phyloP scores from a whole-genome alignment of 2,329 filamentous ascomycete species.

The Aspergillus viridinutans region DNA sequence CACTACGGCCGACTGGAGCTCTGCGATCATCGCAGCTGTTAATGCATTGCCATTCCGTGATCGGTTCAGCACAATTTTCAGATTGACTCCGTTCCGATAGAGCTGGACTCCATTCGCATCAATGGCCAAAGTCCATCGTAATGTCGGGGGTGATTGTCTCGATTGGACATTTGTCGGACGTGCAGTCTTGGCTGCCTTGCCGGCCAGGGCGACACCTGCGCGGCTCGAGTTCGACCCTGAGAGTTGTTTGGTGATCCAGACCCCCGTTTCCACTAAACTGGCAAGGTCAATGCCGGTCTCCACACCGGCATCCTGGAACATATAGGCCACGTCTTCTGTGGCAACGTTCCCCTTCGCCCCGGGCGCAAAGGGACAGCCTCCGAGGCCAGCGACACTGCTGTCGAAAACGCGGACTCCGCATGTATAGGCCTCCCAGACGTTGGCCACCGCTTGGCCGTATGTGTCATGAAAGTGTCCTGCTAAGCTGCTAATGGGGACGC shows the following conservation, averaged over 20 bases:
- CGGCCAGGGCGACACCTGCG: slow-evolving; percentile 17
- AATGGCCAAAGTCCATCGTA: slow-evolving; percentile 14
- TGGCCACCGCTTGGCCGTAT: slow-evolving; percentile 77
- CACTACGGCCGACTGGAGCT: background rate
- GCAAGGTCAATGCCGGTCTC: slow-evolving; percentile 65
- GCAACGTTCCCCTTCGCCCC: slow-evolving; percentile 83
- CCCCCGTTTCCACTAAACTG: slow-evolving; percentile 62
- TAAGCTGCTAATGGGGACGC: slow-evolving; percentile 65
- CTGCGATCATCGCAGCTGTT: slow-evolving; percentile 15
- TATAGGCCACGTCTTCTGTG: slow-evolving; percentile 79
- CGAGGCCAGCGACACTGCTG: slow-evolving; percentile 71
- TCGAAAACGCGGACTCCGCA: slow-evolving; percentile 77
- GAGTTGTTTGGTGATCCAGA: slow-evolving; percentile 61
- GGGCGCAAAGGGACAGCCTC: slow-evolving; percentile 79
- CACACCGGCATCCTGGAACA: slow-evolving; percentile 59
- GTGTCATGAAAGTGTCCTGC: slow-evolving; percentile 89
- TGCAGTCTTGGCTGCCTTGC: background rate
- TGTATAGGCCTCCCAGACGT: slow-evolving; percentile 71
- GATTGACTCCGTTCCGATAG: slow-evolving; percentile 26
- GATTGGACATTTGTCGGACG: background rate
- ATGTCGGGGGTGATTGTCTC: background rate
- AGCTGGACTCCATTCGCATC: slow-evolving; percentile 25
- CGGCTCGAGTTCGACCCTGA: slow-evolving; percentile 19
- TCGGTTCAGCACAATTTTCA: slow-evolving; percentile 32
- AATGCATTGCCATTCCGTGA: slow-evolving; percentile 40